Percentiles rank a stretch among this genome's conserved stretches.
phyloP scores from a whole-genome alignment of 352 stramenopile genomes.

The Pythium aquatile region DNA sequence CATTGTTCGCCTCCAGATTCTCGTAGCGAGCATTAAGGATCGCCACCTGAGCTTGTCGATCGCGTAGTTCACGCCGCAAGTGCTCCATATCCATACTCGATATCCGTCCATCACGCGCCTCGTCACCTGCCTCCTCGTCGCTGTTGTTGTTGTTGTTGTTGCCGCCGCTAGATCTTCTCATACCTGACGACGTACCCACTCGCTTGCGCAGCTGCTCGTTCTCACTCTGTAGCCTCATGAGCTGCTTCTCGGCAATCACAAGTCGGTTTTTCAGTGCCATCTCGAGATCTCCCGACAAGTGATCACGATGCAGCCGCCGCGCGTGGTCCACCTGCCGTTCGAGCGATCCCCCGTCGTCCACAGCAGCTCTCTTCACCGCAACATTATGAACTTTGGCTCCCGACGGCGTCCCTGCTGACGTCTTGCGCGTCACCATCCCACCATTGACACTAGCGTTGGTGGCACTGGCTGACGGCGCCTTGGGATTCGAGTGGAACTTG shows the following conservation, averaged over 20 bases:
- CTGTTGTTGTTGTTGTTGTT: conserved; percentile 44
- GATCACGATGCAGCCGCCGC: conserved; percentile 48
- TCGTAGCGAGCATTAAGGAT: conserved; percentile 90
- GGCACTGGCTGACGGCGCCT: conserved; percentile 14
- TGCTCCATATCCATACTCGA: conserved; percentile 43
- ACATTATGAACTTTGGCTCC: conserved; percentile 17
- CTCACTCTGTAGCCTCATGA: conserved; percentile 65
- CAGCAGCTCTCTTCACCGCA: neutral
- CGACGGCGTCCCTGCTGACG: neutral
- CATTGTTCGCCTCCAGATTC: conserved; percentile 80
- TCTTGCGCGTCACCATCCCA: neutral
- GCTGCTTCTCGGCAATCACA: conserved; percentile 65
- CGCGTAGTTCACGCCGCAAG: conserved; percentile 71
- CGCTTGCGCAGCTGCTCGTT: conserved; percentile 54
- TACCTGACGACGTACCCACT: neutral
- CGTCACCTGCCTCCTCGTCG: conserved; percentile 33
- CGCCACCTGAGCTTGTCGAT: conserved; percentile 76
- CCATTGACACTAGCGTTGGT: conserved; percentile 20
- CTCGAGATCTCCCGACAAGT: conserved; percentile 58
- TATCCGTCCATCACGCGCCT: conserved; percentile 1
- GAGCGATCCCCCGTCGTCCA: conserved; percentile 27
- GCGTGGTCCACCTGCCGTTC: conserved; percentile 45
- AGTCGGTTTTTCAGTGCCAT: conserved; percentile 69
- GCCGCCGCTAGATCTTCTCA: conserved; percentile 2
- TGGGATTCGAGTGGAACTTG: conserved; percentile 30